A percentile compares a stretch with the other conserved stretches of the same genome.
Conservation (phyloP, 441 rosid species). For the Euphorbia celastroides region DNA sequence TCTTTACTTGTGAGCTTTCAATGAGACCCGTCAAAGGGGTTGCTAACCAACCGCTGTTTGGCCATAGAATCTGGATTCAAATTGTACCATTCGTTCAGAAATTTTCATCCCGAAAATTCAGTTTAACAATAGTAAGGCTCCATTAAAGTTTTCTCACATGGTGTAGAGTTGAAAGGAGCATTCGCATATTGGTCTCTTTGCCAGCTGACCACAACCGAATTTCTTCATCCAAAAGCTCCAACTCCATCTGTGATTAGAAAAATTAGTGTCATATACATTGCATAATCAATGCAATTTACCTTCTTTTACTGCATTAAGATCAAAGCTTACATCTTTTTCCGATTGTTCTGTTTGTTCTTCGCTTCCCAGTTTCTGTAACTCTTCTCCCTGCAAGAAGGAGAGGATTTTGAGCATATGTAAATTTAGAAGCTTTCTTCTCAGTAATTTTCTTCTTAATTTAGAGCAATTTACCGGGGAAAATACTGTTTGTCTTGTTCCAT, state of each 20-base stretch:
- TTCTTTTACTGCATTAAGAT: neutral
- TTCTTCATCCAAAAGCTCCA: conserved; percentile 55
- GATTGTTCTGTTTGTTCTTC: conserved; percentile 36
- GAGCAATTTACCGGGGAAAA: conserved; percentile 25
- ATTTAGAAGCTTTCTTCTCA: neutral
- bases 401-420: neutral
- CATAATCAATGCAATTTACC: neutral
- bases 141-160: conserved; percentile 36
- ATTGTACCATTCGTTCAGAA: neutral
- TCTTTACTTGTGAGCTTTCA: conserved; percentile 76
- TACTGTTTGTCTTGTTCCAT: conserved; percentile 18
- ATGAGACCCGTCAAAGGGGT: conserved; percentile 49
- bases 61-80: conserved; percentile 61
- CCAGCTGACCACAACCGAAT: conserved; percentile 69
- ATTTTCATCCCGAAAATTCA: neutral
- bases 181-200: conserved; percentile 60
- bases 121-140: neutral
- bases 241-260: conserved; percentile 38
- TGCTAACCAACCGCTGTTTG: conserved; percentile 63
- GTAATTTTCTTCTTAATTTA: neutral
- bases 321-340: conserved; percentile 49
- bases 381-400: conserved; percentile 32
- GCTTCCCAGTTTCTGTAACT: conserved; percentile 29
- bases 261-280: neutral
- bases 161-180: conserved; percentile 73